These are phyloP conservation scores for Colletotrichum chlorophyti DNA, from an alignment of 2,329 filamentous ascomycete species.

Conservation along the genomic window DNA sequence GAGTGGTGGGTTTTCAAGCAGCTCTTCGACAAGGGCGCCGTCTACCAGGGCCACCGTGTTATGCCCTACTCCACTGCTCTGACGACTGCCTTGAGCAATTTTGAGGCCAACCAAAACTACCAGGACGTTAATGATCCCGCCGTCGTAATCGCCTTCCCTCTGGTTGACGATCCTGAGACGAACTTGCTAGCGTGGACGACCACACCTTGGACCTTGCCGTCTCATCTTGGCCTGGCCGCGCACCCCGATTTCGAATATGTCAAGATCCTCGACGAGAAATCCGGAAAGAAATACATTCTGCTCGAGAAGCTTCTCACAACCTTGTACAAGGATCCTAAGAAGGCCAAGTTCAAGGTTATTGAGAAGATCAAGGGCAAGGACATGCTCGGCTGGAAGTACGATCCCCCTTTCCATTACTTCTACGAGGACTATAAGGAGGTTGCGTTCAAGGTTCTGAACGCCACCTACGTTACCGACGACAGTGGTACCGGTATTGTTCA, in stretches of 20 bases:
- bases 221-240: slow-evolving; percentile 77
- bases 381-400: slow-evolving; percentile 88
- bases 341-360: slow-evolving; percentile 87
- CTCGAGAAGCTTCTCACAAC: slow-evolving; percentile 82
- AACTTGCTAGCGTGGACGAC: slow-evolving; percentile 88
- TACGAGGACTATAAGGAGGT: slow-evolving; percentile 86
- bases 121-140: slow-evolving; percentile 92
- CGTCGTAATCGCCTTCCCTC: slow-evolving; percentile 85
- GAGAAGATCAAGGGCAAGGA: slow-evolving; percentile 82
- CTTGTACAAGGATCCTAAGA: slow-evolving; percentile 94
- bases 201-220: slow-evolving; percentile 85
- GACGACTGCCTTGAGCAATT: slow-evolving; percentile 68
- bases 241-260: slow-evolving; percentile 87
- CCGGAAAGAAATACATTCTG: slow-evolving; percentile 84
- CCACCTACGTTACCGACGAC: slow-evolving; percentile 85
- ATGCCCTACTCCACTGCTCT: slow-evolving; percentile 89
- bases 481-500: slow-evolving; percentile 95
- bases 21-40: slow-evolving; percentile 85
- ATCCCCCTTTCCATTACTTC: slow-evolving; percentile 90
- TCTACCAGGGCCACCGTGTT: slow-evolving; percentile 89
- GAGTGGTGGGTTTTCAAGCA: slow-evolving; percentile 98
- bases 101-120: slow-evolving; percentile 93
- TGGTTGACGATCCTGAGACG: slow-evolving; percentile 78
- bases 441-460: slow-evolving; percentile 83
- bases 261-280: slow-evolving; percentile 83